These are phyloP conservation scores for Gonapodya prolifera DNA, from an alignment of 192 early-diverging fungal genomes.

Conservation along the genomic window DNA sequence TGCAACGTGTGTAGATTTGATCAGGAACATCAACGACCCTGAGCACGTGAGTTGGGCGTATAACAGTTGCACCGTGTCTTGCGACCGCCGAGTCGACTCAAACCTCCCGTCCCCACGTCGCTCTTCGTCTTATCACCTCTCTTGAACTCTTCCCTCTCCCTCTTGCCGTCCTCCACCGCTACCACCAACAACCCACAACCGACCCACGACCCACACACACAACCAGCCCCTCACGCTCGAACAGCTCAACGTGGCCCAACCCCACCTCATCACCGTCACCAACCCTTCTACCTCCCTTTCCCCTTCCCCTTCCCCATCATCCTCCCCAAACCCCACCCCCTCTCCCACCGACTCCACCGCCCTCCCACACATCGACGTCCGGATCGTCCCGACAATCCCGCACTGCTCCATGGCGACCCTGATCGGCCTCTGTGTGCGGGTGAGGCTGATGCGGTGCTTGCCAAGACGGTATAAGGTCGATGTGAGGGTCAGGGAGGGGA, in stretches of 20 bases:
- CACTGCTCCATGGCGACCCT: conserved; percentile 99
- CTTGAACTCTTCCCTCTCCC: no score
- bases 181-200: not conserved
- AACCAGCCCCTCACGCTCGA: conserved; percentile 67
- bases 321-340: no score
- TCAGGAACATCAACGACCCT: conserved; percentile 92
- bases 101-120: not conserved
- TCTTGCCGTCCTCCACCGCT: no score
- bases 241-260: conserved; percentile 88
- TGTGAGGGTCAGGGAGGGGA: not conserved
- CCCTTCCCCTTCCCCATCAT: no score
- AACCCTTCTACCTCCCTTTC: conserved; percentile 48
- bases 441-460: conserved; percentile 71
- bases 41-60: conserved; percentile 49
- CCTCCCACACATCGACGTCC: conserved; percentile 60
- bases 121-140: no score
- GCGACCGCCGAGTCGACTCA: conserved; percentile 29
- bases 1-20: no score
- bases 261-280: conserved; percentile 70
- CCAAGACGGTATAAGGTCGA: conserved; percentile 78
- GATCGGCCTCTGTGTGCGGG: conserved; percentile 94
- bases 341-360: no score
- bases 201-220: not conserved
- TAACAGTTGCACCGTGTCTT: not conserved
- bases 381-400: conserved; percentile 95